Evolutionary conservation across 2,329 filamentous ascomycete species (phyloP).

Genomic region (Penicillium sp.): DNA sequence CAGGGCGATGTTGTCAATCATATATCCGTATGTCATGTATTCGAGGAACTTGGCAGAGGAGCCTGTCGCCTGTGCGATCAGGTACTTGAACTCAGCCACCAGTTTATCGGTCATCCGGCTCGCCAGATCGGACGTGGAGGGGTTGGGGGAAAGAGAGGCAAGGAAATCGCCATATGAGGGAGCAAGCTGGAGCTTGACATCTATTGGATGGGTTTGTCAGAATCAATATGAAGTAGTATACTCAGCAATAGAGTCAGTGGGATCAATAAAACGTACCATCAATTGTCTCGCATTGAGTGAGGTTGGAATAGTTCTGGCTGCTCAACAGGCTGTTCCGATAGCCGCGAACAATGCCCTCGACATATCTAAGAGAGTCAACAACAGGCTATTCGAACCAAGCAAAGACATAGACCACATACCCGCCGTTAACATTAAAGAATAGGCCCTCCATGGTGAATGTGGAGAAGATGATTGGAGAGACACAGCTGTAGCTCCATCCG

Average conservation of each 20-base stretch:
- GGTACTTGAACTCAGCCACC: constrained; percentile 93
- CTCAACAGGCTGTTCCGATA: constrained; percentile 94
- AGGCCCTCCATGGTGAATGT: constrained; percentile 74
- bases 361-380: constrained; percentile 62
- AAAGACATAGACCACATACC: constrained; percentile 54
- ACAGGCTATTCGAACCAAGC: background rate
- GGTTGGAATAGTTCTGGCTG: constrained; percentile 84
- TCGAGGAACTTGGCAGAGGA: constrained; percentile 94
- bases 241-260: background rate
- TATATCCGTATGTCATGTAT: constrained; percentile 97
- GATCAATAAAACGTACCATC: constrained; percentile 61
- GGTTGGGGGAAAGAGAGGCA: constrained; percentile 87
- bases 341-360: constrained; percentile 95
- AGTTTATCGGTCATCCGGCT: constrained; percentile 97
- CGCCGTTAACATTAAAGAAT: constrained; percentile 91
- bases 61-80: constrained; percentile 89
- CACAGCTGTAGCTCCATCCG: constrained; percentile 22
- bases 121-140: constrained; percentile 91
- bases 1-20: constrained; percentile 99
- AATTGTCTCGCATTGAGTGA: constrained; percentile 96
- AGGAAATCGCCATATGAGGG: constrained; percentile 98
- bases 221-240: background rate
- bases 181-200: constrained; percentile 95
- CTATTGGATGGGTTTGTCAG: constrained; percentile 47
- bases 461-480: constrained; percentile 19